phyloP scores from a whole-genome alignment of 345 rosid species.

The Lepidium sativum region DNA sequence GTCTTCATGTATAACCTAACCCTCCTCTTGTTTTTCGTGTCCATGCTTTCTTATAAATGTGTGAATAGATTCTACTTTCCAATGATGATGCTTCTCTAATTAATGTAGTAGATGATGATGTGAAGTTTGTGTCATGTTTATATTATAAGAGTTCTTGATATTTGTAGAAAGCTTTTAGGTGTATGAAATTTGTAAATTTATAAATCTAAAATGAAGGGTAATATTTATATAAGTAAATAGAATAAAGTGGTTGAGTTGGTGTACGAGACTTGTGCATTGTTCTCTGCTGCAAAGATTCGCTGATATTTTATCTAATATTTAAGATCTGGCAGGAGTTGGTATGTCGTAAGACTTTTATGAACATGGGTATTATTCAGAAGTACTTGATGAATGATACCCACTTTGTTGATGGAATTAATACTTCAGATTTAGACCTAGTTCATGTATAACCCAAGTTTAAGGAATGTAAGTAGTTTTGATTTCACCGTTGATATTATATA shows the following conservation, averaged over 20 bases:
- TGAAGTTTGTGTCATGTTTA: background rate
- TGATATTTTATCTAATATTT: background rate
- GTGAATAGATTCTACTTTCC: constrained; percentile 3
- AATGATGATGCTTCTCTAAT: background rate
- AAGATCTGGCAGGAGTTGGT: background rate
- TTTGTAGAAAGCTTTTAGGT: background rate
- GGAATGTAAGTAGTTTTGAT: background rate
- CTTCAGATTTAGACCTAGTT: background rate
- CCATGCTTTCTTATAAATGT: constrained; percentile 2
- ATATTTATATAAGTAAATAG: background rate
- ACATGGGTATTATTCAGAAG: background rate
- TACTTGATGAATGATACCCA: background rate
- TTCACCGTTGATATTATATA: background rate
- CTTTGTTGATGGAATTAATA: background rate
- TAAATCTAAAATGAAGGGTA: background rate
- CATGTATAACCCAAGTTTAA: background rate
- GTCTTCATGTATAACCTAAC: constrained; percentile 15
- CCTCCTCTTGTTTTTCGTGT: constrained; percentile 17
- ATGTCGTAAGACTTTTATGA: background rate
- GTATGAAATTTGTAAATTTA: background rate
- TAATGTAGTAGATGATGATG: background rate
- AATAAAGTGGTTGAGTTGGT: background rate
- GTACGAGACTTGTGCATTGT: background rate
- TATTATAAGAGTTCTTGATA: background rate
- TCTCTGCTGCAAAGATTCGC: constrained; percentile 2